phyloP scores from a whole-genome alignment of 257 asterid genomes.

The Agastache rugosa region DNA sequence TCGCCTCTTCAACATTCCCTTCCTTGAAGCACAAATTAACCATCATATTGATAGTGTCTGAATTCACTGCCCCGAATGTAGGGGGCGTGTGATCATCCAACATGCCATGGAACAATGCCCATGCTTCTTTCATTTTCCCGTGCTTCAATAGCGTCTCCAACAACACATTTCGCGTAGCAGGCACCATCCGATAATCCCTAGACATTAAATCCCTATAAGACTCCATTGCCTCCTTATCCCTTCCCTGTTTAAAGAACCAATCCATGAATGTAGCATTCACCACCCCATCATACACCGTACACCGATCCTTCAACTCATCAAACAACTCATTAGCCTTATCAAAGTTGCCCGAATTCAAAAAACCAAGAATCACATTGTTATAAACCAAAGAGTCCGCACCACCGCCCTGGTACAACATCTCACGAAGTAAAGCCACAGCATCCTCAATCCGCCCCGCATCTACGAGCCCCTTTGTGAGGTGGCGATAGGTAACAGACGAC shows the following conservation, averaged over 20 bases:
- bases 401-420: conserved; percentile 83
- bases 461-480: conserved; percentile 80
- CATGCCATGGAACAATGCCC: conserved; percentile 80
- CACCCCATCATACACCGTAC: conserved; percentile 79
- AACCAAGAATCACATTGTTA: conserved; percentile 83
- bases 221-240: conserved; percentile 82
- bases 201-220: conserved; percentile 70
- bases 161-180: conserved; percentile 76
- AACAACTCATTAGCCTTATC: conserved; percentile 80
- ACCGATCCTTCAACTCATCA: conserved; percentile 87
- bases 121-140: conserved; percentile 78
- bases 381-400: conserved; percentile 93
- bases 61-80: conserved; percentile 80
- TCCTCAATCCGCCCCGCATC: conserved; percentile 62
- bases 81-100: conserved; percentile 95
- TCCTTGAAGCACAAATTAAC: conserved; percentile 78
- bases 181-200: conserved; percentile 71
- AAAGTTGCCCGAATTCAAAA: conserved; percentile 63
- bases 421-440: conserved; percentile 67
- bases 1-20: conserved; percentile 74
- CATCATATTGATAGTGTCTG: conserved; percentile 78
- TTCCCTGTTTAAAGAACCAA: conserved; percentile 83
- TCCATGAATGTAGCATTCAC: conserved; percentile 92
- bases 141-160: conserved; percentile 74
- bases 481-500: conserved; percentile 74